These are phyloP conservation scores for Trichoderma semiorbis DNA, from an alignment of 2,329 filamentous ascomycete species.

Conservation along the genomic window DNA sequence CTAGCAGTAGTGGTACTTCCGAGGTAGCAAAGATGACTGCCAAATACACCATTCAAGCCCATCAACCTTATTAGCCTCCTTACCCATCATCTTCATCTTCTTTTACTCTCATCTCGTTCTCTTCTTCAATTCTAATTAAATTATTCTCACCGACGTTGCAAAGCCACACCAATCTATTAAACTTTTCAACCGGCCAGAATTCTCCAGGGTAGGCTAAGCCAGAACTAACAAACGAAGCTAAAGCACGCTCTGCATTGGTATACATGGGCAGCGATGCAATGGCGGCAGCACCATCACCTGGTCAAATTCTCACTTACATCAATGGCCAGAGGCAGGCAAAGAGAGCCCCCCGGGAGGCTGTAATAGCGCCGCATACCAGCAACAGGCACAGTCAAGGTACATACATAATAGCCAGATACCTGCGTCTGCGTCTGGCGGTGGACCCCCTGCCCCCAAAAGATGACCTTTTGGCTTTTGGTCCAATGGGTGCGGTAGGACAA, in stretches of 20 bases:
- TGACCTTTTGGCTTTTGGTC: neutral
- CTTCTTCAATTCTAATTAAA: neutral
- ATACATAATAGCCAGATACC: neutral
- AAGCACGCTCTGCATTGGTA: neutral
- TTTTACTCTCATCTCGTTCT: neutral
- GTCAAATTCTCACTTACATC: neutral
- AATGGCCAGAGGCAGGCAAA: neutral
- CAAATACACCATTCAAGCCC: neutral
- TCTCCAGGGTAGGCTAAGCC: neutral
- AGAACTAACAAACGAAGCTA: neutral
- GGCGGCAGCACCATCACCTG: neutral
- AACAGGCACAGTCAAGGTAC: neutral
- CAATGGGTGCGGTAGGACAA: constrained; percentile 13
- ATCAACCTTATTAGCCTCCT: too few relatives aligned
- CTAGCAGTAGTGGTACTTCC: neutral
- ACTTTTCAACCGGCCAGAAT: neutral
- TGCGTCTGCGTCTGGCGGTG: neutral
- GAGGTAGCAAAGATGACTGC: neutral
- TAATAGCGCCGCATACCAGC: neutral
- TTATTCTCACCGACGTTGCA: neutral
- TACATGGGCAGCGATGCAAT: neutral
- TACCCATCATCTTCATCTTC: too few relatives aligned
- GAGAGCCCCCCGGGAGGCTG: neutral
- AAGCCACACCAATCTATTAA: neutral
- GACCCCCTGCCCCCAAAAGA: neutral